Evolutionary conservation across 2,329 filamentous ascomycete species (phyloP), one percentile per base, ranked within the genome.

Genomic region (Arthrinium puccinioides): DNA sequence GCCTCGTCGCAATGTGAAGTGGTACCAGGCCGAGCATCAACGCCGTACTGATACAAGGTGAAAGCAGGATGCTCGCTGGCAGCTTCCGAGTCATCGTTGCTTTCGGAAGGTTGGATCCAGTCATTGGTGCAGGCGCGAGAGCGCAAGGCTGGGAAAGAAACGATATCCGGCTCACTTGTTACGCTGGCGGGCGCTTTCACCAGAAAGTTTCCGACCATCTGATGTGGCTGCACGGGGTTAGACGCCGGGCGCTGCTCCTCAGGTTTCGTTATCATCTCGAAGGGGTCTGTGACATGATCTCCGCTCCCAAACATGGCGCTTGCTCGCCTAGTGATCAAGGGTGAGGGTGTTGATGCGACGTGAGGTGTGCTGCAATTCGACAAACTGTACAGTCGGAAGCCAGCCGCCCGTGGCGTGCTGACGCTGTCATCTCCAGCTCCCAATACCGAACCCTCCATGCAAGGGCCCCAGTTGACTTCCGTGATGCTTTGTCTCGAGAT

Each of bases 401-500:
- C n/a, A n/a, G n/a, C n/a, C n/a, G n/a, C n/a, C n/a, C n/a, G n/a
- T n/a, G n/a, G n/a, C n/a, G n/a, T n/a, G n/a, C n/a, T n/a, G n/a
- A n/a, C n/a, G n/a, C n/a, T n/a, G n/a, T n/a, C n/a, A n/a, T n/a
- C n/a, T n/a, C n/a, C n/a, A n/a, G n/a, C n/a, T n/a, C n/a, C n/a
- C n/a, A n/a, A n/a, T n/a, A n/a, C n/a, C n/a, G n/a, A n/a, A n/a
- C n/a, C n/a, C n/a, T n/a, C n/a, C n/a, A n/a, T n/a, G n/a, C n/a
- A n/a, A n/a, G n/a, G n/a, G n/a, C n/a, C 48, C 55, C 49, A 58
- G 30, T 49, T 47, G 26, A 56, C 48, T 32, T 58, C 52, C 15
- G 52, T 55, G n/a, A 58, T 48, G 26, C 54, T 57, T 27, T 55
- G 53, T 24, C 53, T 52, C 14, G 54, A 54, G 36, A 58, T 48